Evolutionary conservation across 768 basidiomycete genomes (phyloP), one percentile per base, ranked within the genome.

Genomic region (Termitomyces sp.): DNA sequence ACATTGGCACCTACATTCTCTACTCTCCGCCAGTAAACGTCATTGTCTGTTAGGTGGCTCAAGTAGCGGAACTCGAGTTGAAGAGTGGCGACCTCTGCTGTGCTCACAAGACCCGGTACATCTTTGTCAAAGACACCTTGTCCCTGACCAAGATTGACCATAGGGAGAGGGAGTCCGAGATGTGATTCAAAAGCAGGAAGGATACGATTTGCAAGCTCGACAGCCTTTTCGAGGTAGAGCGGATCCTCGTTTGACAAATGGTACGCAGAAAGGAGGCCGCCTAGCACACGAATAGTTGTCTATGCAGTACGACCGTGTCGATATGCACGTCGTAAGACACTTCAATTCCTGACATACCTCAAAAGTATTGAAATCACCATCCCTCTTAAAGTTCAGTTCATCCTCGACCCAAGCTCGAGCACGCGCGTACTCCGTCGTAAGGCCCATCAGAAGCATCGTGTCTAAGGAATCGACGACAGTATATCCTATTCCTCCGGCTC

Each of bases 41-140:
- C 80, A 46, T 95, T 82, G 11, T 81, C 89, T 0, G 90, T 92
- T 43, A 97, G 66, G 57, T 83, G 68, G 48, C 83, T 84, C n/a
- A 98, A 75, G 67, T 97, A 96, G 60, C 87, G 82, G 65, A 98
- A 84, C 69, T 97, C 95, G 19, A 98, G 80, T 68, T 97, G 93
- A 22, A 96, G 72, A 0, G 91, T 95, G 8, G 86, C 81, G n/a
- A 84, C 86, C 66, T 98, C 95, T 0, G 95, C 90, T 11, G 90
- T 85, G 61, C 85, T 87, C 46, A 88, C 81, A 14, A 88, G 69
- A 1, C 80, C 82, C 3, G 75, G 72, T 56, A 84, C 84, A 54
- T 85, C 83, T 0, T 43, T 57, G 56, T 90, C 84, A 0, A 80
- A 74, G 5, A 85, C 74, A 1, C 88, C 93, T 59, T 78, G 63